Evolutionary conservation across 441 rosid species (phyloP), one percentile per base, ranked within the genome.

Genomic region (Syzygium syzygioides): DNA sequence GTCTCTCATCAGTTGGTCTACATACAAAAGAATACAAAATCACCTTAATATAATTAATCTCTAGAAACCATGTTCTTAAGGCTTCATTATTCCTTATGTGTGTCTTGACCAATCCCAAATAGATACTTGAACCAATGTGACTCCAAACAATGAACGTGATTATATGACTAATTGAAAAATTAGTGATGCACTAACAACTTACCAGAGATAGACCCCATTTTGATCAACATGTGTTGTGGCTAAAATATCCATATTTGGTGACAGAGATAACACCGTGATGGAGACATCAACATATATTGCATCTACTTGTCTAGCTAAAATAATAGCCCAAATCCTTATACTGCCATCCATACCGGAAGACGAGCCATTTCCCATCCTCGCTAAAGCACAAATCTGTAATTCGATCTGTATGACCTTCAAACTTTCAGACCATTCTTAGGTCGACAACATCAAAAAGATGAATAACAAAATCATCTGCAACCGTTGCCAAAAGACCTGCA

Each of bases 261-360:
- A 98, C 60, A 98, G 90, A 91, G 99, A 97, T 92, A 98, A 93
- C 54, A 98, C 98, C 68, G 99, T 97, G 89, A 96, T 90, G 83
- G 99, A 89, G 52, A 96, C 94, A 89, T 95, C 98, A 48, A 97
- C 98, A 90, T 91, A 94, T 59, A 97, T 88, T 55, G 98, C 99
- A 92, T 98, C 99, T 71, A 98, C 95, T 92, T 98, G 99, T 90
- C 96, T 96, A 20, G 98, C 99, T 87, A 96, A 92, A 89, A 97
- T 93, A 84, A 96, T 93, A 94, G 97, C 99, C 99, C 99, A 98
- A 85, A 96, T 92, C 91, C 99, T 94, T 76, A 97, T 94, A 89
- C 96, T 97, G 85, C 99, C 98, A 91, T 98, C 99, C 99, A 97
- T 97, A 91, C 99, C 94, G 87, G 97, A 95, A 87, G 99, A 97